Base-by-base conservation (phyloP, 2,329 filamentous ascomycete species). In the Cryphonectria naterciae region DNA sequence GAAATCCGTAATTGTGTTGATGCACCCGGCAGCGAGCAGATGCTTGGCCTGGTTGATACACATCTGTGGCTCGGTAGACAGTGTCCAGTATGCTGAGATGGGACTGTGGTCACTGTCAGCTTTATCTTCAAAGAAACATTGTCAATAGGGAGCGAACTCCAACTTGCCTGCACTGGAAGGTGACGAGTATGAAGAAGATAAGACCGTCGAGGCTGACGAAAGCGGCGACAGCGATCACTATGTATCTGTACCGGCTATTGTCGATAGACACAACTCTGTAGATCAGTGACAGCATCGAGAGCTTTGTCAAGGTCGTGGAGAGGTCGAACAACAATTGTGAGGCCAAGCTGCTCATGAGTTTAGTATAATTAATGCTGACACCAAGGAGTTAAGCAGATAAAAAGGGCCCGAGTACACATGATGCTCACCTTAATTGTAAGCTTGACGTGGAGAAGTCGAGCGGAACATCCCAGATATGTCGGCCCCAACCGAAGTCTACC, bases 1-100 rank as follows among this genome's bases (percentile, higher is more conserved):
- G 60, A 91, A 83, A 77, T 91, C 88, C 8, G 87, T 89, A 60
- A 85, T 75, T 63, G 89, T 89, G 77, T 90, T 90, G 73, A 89
- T 83, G 39, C 87, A 84, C 1, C 88, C 87, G 49, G 88, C 83
- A 49, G 83, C 82, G 41, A 87, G 81, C 39, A 88, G 82, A 66
- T 88, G 85, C 0, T 80, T 79, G 2, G 85, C 82, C 72, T 89
- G 81, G 37, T 86, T 75, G 54, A 87, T 84, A 62, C 85, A 83
- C 25, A 84, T 75, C 61, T 80, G 78, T 1, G 79, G 77, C 28
- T 70, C 67, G 22, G 68, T 15, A 0, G 79, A 78, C 1, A 82
- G 67, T 15, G 77, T 79, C 82, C 82, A 84, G 73, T 79, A 82
- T 19, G 77, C 77, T 39, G 79, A 79, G 4, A 82, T 72, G 8